phyloP scores from a whole-genome alignment of 164 flowering plant genomes.

The Vitis rupestris region DNA sequence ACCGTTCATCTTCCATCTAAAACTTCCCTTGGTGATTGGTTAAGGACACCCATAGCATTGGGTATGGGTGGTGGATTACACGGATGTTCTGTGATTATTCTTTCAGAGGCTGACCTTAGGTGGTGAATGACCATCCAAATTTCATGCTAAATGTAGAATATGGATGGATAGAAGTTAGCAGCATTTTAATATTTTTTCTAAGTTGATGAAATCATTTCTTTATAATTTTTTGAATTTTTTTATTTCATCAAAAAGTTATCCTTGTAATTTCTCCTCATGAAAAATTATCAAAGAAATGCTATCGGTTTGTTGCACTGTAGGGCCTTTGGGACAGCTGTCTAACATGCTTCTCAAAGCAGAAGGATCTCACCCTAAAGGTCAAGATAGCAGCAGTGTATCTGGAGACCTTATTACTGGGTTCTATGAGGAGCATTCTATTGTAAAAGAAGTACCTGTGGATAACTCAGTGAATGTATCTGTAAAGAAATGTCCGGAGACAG shows the following conservation, averaged over 20 bases:
- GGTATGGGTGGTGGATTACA: no score
- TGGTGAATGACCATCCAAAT: neutral
- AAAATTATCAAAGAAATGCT: slow-evolving; percentile 8
- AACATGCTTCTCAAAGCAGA: slow-evolving; percentile 43
- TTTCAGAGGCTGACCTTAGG: no score
- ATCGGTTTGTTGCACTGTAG: slow-evolving; percentile 31
- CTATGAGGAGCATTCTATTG: slow-evolving; percentile 63
- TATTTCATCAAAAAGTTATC: no score
- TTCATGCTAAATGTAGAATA: neutral
- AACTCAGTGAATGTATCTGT: slow-evolving; percentile 58
- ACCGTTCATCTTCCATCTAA: no score
- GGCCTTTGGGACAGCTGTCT: slow-evolving; percentile 57
- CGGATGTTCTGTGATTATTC: no score
- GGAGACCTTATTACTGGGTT: slow-evolving; percentile 53
- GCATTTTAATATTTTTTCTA: no score
- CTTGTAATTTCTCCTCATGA: neutral
- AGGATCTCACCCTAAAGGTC: slow-evolving; percentile 30
- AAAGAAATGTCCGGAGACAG: slow-evolving; percentile 46
- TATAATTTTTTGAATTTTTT: no score
- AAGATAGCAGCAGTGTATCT: slow-evolving; percentile 29
- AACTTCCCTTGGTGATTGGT: no score
- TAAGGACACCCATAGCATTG: no score
- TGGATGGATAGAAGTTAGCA: neutral
- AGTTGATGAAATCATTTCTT: no score
- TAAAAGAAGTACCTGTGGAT: slow-evolving; percentile 48